Evolutionary conservation across 2,329 filamentous ascomycete species (phyloP), one percentile per base, ranked within the genome.

Genomic region (Arthrobotrys conoides): DNA sequence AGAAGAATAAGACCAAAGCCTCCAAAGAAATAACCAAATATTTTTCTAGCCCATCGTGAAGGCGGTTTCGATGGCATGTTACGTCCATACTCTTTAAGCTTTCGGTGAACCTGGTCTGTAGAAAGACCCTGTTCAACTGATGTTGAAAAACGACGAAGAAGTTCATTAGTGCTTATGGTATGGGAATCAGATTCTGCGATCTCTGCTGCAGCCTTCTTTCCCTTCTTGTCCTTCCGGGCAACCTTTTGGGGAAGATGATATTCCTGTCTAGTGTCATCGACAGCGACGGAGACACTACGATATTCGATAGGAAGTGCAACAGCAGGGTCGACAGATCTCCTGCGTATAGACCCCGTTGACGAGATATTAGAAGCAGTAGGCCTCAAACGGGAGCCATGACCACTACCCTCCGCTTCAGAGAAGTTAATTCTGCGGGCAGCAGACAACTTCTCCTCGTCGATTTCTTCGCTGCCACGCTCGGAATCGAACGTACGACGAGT

Each of bases 1-100:
- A 94, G 87, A 2, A 94, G 87, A 64, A 95, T 89, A 0, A 89
- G 87, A 1, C 92, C 92, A 81, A 94, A 95, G 0, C 92, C 92
- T 80, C 90, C 91, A 85, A 93, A 93, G 81, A 94, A 90, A 84
- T 94, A 94, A 18, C 88, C 88, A 38, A 91, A 84, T 4, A 90
- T 87, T 77, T 89, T 89, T 51, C 86, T 86, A 53, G 90, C 83
- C 80, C 87, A 87, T 76, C 87, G 88, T 3, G 90, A 91, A 14
- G 90, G 89, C 0, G 91, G 89, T 2, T 89, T 87, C 3, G 91
- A 90, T 3, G 90, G 90, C 6, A 88, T 87, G 82, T 94, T 94
- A 76, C 85, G 88, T 41, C 92, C 92, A 84, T 91, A 88, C 82
- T 91, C 86, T 51, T 85, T 85, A 5, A 88, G 51, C 12, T 55